Evolutionary conservation across 345 rosid species (phyloP).

Genomic region (Populus simonii): DNA sequence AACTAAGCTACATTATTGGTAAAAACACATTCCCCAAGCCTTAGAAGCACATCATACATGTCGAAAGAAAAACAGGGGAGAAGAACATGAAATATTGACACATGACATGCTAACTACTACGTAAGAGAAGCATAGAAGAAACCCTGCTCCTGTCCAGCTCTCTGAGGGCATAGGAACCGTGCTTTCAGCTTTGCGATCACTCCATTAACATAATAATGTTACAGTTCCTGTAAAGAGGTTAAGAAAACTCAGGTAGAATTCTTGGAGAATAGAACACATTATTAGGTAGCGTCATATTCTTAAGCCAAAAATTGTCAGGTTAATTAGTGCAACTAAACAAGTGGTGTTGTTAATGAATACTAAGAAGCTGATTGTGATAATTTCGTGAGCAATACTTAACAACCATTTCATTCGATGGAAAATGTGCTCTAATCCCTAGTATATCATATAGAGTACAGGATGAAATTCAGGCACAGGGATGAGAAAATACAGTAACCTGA

Average conservation of each 20-base stretch:
- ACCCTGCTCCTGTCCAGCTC: background rate
- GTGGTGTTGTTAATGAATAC: no score
- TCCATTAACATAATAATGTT: background rate
- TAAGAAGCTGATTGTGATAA: no score
- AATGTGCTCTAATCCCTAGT: background rate
- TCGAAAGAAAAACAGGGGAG: background rate
- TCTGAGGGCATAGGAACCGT: no score
- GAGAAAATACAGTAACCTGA: constrained; percentile 39
- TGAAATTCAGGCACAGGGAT: background rate
- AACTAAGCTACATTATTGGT: constrained; percentile 5
- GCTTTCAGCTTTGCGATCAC: background rate
- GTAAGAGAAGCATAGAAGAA: background rate
- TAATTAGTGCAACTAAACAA: no score
- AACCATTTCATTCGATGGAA: background rate
- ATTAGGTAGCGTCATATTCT: background rate
- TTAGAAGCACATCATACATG: background rate
- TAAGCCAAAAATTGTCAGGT: no score
- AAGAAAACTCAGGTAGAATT: background rate
- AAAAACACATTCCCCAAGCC: background rate
- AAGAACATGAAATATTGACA: background rate
- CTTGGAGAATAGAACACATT: background rate
- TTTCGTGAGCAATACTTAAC: no score
- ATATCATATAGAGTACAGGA: background rate
- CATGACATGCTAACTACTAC: background rate
- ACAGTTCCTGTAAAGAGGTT: background rate